Base-by-base conservation (phyloP, 306 rosid genomes). In the Calophaca sinica region DNA sequence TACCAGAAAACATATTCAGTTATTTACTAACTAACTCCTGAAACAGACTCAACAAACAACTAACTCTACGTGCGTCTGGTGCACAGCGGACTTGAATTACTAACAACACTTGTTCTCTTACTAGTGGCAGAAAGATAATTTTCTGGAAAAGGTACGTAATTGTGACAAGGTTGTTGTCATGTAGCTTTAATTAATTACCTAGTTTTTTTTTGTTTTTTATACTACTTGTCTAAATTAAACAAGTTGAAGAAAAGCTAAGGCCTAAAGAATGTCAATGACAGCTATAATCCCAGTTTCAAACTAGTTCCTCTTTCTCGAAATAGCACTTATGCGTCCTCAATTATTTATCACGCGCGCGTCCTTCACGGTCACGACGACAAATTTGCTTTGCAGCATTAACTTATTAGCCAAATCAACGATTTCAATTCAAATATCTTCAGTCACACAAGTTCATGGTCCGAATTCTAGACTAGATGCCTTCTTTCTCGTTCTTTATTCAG, bases 231-330 rank as follows among this genome's bases (percentile, higher is more conserved):
- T 68, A 62, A 38, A 75, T 9, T 39, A 63, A 13, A 33, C 32
- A 9, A 66, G 70, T 29, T 59, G 31, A 70, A 76, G 58, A 75
- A 46, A 80, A 36, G 58, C 29, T 71, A 63, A 81, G 52, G 49
- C 70, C 72, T 68, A 60, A 71, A 68, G 75, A 7, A 6, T 33
- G 49, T 70, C 65, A 75, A 67, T 45, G 78, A 75, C 81, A 76
- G 55, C 26, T 20, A 20, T 7, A 3, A 20, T 7, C 9, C 52
- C 15, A 46, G 26, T 20, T 20, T 20, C 26, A 20, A 20, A 20
- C 11, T 10, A 62, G n/a, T 62, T 45, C 41, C 67, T 69, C 29
- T 8, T 77, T 32, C 42, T 57, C 48, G 29, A 38, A 26, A 12
- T 46, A 35, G 35, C 28, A 1, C 41, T 36, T 48, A 48, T 33